Evolutionary conservation across 2,329 filamentous ascomycete genomes (phyloP).

Genomic region (Fusarium torulosum): DNA sequence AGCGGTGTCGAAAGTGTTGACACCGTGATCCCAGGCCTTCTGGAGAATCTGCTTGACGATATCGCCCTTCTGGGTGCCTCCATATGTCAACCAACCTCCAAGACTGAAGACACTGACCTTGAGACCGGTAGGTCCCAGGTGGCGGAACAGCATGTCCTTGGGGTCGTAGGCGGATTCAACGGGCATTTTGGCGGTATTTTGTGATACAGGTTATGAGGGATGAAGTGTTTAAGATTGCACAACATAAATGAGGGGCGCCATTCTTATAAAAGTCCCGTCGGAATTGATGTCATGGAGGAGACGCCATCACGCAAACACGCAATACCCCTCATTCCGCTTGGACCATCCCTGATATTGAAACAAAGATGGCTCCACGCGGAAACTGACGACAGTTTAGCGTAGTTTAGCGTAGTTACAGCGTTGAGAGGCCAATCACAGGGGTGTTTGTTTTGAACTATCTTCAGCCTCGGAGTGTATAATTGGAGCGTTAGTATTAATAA

Average conservation of each 20-base stretch:
- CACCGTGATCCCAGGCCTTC: conserved; percentile 68
- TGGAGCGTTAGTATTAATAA: conserved; percentile 30
- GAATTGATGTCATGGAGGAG: conserved; percentile 30
- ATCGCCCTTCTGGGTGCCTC: conserved; percentile 71
- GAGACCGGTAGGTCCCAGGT: conserved; percentile 45
- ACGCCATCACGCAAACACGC: conserved; percentile 1
- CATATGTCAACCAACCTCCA: conserved; percentile 47
- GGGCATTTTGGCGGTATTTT: conserved; percentile 28
- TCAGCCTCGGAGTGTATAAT: background rate
- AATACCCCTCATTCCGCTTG: background rate
- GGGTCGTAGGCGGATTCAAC: conserved; percentile 44
- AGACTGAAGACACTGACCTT: conserved; percentile 47
- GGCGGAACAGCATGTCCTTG: conserved; percentile 48
- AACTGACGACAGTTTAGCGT: conserved; percentile 30
- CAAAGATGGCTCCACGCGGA: conserved; percentile 30
- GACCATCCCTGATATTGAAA: conserved; percentile 6
- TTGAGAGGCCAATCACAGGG: conserved; percentile 13
- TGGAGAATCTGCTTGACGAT: conserved; percentile 70
- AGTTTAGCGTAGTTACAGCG: conserved; percentile 21
- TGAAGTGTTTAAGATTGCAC: background rate
- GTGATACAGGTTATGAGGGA: background rate
- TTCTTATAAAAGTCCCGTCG: conserved; percentile 8
- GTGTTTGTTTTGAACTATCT: background rate
- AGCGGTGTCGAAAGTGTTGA: conserved; percentile 73
- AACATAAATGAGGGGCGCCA: background rate